Evolutionary conservation across 1,284 basidiomycete genomes (phyloP), one percentile per base, ranked within the genome.

Genomic region (Apiotrichum mycotoxinovorans): DNA sequence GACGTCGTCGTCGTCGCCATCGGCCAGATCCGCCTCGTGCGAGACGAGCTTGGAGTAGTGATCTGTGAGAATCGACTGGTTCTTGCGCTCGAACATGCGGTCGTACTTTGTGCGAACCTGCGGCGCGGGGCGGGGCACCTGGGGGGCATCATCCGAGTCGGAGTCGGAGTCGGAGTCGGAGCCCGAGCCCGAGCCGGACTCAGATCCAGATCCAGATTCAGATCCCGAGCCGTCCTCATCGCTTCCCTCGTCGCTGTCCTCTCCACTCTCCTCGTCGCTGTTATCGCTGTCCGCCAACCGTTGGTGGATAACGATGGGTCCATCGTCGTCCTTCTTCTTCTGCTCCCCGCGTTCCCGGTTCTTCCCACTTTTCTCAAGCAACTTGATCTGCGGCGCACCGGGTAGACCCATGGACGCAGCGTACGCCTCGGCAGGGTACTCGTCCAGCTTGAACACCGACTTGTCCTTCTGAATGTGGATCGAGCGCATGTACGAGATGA

Each of bases 41-140:
- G 91, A 88, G 54, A 98, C 81, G 50, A 98, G 85, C 69, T 91
- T 92, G 56, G 81, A 83, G 78, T 97, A 98, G 74, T 97, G 94
- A 62, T 87, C 84, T 0, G 92, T 93, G 20, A 98, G 83, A 52
- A 98, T 88, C 64, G 86, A 88, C 76, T 97, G 94, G 74, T 98
- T 98, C 77, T 91, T 94, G 57, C 95, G 86, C 70, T 90, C 89
- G 71, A 98, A 98, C 91, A 98, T 97, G 52, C 92, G 85, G 75
- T 98, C 96, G 75, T 98, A 97, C 79, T 96, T 98, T 5, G 96
- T 98, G 55, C 90, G 84, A 0, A 93, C 87, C 23, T 65, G 56
- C 17, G 62, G 58, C n/a, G 65, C 62, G 3, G 50, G 23, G 25
- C 25, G 23, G n/a, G 49, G 49, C 20, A 17, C 37, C 18, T 4